A percentile compares a stretch with the other conserved stretches of the same genome.
Conservation (phyloP, 2,329 filamentous ascomycete genomes). For the Exophiala calicioides region DNA sequence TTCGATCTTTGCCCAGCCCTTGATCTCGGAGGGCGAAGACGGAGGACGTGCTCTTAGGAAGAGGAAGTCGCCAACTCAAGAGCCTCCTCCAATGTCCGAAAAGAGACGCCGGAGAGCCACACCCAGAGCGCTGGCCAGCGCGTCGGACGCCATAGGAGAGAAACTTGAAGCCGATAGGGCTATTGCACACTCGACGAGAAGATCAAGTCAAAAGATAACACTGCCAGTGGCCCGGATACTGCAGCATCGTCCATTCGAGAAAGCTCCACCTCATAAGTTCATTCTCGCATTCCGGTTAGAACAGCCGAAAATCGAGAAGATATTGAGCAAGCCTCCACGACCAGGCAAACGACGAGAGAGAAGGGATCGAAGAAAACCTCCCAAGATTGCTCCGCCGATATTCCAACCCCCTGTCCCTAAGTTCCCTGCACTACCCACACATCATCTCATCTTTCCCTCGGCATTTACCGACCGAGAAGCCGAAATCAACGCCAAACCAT, state of each 20-base stretch:
- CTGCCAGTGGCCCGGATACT: conserved; percentile 27
- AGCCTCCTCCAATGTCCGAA: conserved; percentile 38
- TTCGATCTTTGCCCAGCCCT: conserved; percentile 61
- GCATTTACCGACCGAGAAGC: conserved; percentile 82
- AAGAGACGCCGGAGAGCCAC: conserved; percentile 30
- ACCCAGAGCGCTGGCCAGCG: conserved; percentile 30
- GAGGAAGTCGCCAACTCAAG: conserved; percentile 74
- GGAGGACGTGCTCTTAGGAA: conserved; percentile 78
- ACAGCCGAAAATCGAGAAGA: conserved; percentile 60
- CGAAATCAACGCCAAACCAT: conserved; percentile 88
- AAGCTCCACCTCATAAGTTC: conserved; percentile 47
- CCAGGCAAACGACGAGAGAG: conserved; percentile 55
- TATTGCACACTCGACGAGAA: conserved; percentile 37
- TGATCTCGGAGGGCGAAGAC: conserved; percentile 49
- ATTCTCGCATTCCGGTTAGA: conserved; percentile 62
- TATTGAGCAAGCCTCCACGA: conserved; percentile 61
- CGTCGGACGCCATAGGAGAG: conserved; percentile 17
- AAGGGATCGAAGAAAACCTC: conserved; percentile 35
- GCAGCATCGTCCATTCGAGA: conserved; percentile 33
- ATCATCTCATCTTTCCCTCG: conserved; percentile 51
- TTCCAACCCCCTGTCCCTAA: conserved; percentile 51
- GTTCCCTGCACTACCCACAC: conserved; percentile 32
- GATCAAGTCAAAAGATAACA: conserved; percentile 41
- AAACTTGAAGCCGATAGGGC: conserved; percentile 19
- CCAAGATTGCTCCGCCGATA: conserved; percentile 44